Conservation (phyloP, 371 early-diverging fungal genomes). For the Saksenaea oblongispora region DNA sequence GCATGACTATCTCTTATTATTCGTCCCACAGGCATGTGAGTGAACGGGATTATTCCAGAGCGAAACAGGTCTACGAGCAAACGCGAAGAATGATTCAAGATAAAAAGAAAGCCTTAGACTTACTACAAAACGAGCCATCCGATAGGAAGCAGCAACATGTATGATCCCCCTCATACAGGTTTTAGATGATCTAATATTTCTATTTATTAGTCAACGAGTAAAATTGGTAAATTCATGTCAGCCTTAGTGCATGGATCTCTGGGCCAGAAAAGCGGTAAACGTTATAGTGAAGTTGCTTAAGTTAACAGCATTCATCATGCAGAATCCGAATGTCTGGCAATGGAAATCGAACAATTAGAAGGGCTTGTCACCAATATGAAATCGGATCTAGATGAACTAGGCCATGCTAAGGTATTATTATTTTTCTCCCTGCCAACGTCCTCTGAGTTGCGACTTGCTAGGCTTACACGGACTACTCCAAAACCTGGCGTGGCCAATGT, state of each 20-base stretch:
- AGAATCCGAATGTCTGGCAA: constrained; percentile 26
- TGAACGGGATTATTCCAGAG: constrained; percentile 32
- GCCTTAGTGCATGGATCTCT: neutral
- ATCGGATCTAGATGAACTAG: constrained; percentile 39
- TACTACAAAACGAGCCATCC: neutral
- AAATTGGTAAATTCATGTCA: constrained; percentile 4
- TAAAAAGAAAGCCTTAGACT: constrained; percentile 14
- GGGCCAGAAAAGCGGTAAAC: neutral
- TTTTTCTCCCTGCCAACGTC: neutral
- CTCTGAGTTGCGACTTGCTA: constrained; percentile 54
- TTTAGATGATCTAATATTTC: neutral
- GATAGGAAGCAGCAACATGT: too few relatives aligned
- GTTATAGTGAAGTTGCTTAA: neutral
- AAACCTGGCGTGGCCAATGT: constrained; percentile 78
- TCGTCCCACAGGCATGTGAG: constrained; percentile 20
- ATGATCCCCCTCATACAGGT: too few relatives aligned
- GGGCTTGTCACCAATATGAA: constrained; percentile 30
- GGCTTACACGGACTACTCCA: constrained; percentile 63
- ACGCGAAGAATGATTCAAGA: constrained; percentile 29
- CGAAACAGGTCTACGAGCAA: constrained; percentile 41
- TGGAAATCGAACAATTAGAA: constrained; percentile 39
- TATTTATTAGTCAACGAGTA: neutral
- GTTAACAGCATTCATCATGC: neutral
- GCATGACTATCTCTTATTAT: neutral
- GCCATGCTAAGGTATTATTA: constrained; percentile 24